Conservation (phyloP, 257 asterid genomes). For the Capsicum chinense region DNA sequence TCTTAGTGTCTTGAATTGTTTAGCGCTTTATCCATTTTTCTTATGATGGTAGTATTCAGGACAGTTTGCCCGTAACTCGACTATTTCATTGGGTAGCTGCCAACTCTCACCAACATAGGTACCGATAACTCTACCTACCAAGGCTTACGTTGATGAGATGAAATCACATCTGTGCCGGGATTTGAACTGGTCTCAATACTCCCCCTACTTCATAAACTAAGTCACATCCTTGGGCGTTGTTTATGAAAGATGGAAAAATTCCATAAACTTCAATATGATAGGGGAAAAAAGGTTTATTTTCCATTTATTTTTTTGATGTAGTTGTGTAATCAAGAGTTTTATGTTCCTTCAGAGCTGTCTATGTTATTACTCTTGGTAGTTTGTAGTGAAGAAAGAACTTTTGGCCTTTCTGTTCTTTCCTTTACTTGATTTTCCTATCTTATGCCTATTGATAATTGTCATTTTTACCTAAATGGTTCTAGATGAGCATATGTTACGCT, state of each 20-base stretch:
- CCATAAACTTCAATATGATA: neutral
- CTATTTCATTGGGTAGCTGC: neutral
- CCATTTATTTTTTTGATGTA: neutral
- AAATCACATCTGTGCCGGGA: neutral
- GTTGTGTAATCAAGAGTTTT: neutral
- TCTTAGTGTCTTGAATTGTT: neutral
- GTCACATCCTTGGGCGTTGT: neutral
- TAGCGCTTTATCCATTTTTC: neutral
- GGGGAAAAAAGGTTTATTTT: neutral
- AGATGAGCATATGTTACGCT: neutral
- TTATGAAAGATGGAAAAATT: neutral
- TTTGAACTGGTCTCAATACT: neutral
- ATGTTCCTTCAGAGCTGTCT: neutral
- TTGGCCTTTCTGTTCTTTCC: neutral
- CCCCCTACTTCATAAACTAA: neutral
- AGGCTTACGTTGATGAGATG: neutral
- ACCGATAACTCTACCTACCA: neutral
- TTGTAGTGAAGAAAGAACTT: neutral
- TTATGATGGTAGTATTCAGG: neutral
- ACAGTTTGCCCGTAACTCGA: neutral
- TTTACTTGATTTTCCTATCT: neutral
- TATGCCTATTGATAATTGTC: neutral
- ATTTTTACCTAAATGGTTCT: neutral
- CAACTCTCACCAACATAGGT: neutral
- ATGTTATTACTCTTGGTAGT: neutral